A percentile compares a stretch with the other conserved stretches of the same genome.
phyloP scores from a whole-genome alignment of 768 basidiomycete species.

The Mrakia gelida region DNA sequence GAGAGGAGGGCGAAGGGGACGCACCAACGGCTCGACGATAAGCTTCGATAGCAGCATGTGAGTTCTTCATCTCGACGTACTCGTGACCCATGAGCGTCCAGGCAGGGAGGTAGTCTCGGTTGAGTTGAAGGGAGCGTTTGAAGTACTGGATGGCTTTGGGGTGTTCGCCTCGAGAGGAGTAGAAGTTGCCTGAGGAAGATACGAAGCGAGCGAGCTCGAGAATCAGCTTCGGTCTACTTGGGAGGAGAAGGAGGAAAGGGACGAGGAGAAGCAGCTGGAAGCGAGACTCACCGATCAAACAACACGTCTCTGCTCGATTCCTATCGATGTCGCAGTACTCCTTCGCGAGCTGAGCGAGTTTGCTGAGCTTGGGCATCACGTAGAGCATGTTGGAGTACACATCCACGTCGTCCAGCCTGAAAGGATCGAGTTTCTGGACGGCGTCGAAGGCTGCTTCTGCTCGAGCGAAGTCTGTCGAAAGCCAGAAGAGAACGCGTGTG shows the following conservation, averaged over 20 bases:
- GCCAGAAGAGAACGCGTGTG: background rate
- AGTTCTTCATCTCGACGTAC: conserved; percentile 98
- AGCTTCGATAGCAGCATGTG: conserved; percentile 96
- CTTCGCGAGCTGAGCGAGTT: conserved; percentile 85
- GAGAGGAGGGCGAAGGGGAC: conserved; percentile 39
- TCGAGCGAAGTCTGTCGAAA: conserved; percentile 70
- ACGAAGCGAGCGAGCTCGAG: background rate
- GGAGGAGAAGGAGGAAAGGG: background rate
- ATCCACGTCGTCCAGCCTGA: conserved; percentile 89
- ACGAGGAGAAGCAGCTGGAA: background rate
- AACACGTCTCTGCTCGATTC: conserved; percentile 93
- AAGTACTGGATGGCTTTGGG: conserved; percentile 96
- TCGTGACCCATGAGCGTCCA: conserved; percentile 99
- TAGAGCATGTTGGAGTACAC: conserved; percentile 95
- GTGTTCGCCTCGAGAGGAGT: conserved; percentile 86
- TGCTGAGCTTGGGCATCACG: conserved; percentile 81
- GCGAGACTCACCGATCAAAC: conserved; percentile 71
- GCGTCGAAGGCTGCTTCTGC: conserved; percentile 81
- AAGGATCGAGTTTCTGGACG: conserved; percentile 74
- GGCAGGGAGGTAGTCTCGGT: conserved; percentile 88
- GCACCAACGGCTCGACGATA: conserved; percentile 91
- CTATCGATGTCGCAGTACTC: conserved; percentile 84
- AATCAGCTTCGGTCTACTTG: background rate
- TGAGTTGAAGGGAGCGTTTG: conserved; percentile 86
- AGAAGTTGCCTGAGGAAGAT: conserved; percentile 78